These are phyloP conservation scores for Chamaecyparis obtusa DNA, from an alignment of 75 land plant genomes.

Conservation along the genomic window DNA sequence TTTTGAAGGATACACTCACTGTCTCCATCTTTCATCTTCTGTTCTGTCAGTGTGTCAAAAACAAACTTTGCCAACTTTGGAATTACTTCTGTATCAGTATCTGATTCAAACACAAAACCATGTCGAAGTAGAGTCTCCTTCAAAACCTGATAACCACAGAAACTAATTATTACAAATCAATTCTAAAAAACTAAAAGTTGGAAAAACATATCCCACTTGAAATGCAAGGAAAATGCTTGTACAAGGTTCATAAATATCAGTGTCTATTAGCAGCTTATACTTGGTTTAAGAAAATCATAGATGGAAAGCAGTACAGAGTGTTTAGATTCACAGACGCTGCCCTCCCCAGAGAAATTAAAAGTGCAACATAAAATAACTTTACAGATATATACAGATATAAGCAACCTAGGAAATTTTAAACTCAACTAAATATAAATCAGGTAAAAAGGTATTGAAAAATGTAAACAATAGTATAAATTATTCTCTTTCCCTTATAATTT, in stretches of 20 bases:
- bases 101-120: slow-evolving; percentile 91
- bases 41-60: slow-evolving; percentile 53
- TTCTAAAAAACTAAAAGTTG: neutral
- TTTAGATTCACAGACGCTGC: neutral
- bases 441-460: neutral
- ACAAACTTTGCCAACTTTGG: slow-evolving; percentile 97
- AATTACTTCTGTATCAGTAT: slow-evolving; percentile 98
- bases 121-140: slow-evolving; percentile 87
- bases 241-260: neutral
- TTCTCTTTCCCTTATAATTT: neutral
- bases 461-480: neutral
- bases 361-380: neutral
- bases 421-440: neutral
- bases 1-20: slow-evolving; percentile 18
- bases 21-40: slow-evolving; percentile 52
- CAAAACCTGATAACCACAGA: slow-evolving; percentile 56
- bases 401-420: neutral
- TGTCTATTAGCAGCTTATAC: neutral
- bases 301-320: neutral
- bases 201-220: neutral
- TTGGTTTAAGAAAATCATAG: neutral
- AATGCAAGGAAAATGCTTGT: neutral
- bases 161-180: neutral
- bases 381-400: neutral
- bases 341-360: neutral